Evolutionary conservation across 257 asterid species (phyloP), one percentile per base, ranked within the genome.

Genomic region (Dorcoceras hygrometricum): DNA sequence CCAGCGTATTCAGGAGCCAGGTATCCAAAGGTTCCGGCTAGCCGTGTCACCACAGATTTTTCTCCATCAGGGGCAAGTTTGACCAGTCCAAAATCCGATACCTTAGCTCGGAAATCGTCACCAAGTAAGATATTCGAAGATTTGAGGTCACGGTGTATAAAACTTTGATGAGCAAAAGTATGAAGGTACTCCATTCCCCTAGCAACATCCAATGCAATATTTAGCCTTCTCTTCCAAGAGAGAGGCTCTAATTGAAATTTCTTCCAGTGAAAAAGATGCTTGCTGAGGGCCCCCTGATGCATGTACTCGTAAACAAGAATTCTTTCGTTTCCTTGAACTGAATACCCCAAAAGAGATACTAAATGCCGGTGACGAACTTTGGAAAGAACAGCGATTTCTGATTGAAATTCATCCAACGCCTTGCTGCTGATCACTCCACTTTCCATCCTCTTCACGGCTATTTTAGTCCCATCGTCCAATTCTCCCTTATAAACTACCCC

Each of bases 1-100:
- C 97, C 96, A 5, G 96, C 97, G 75, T 91, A 91, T 74, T 91
- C 96, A 27, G 97, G 97, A 3, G 97, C 97, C 1, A 88, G 87
- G 77, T 90, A 90, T 20, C 97, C 96, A 32, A 90, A 90, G 57
- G 97, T 90, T 27, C 97, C 97, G 0, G 98, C 98, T 3, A 91
- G 91, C 57, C 92, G 83, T 4, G 98, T 91, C 68, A 81, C 85
- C 28, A 89, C 89, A 6, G 98, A 89, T 61, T 70, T 81, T 86
- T 82, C 94, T 43, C 89, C 94, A 59, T 89, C 86, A 1, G 98
- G 98, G 56, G 96, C 96, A 24, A 91, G 93, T 72, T 89, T 91
- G 69, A 91, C 98, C 4, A 91, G 84, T 19, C 98, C 98, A 64
- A 91, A 91, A 65, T 91, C 98, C 0, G 98, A 91, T 16, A 91